Base-by-base conservation (phyloP, 2,329 filamentous ascomycete genomes). In the Alternaria solani region DNA sequence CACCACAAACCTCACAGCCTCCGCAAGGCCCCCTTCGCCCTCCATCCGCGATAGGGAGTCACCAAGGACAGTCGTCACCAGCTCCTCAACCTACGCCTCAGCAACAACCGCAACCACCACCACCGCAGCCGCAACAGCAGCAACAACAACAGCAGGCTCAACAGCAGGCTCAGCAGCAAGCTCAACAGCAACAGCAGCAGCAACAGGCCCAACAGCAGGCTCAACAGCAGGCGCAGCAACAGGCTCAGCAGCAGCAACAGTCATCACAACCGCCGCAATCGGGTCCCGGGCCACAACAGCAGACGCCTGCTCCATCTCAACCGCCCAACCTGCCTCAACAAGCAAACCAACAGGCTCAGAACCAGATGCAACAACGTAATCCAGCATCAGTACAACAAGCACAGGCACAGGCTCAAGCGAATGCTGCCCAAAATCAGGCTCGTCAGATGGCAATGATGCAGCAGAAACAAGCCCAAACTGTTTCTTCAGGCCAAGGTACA, bases 241-340 rank as follows among this genome's bases (percentile, higher is more conserved):
- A 66, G 30, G 28, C 28, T 30, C 78, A 74, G 57, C 79, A 79
- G 63, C 79, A 41, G 16, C 65, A 76, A 30, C 72, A 62, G 12
- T 51, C 52, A n/a, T 66, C 66, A 16, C 64, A 66, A 46, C 78
- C 76, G 55, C 79, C 74, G 53, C 61, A 78, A 75, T 58, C 81
- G 74, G 76, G 77, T 12, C 77, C 80, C 25, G 78, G 79, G 57
- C 78, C 81, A 55, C 79, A 81, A 64, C 80, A 81, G 55, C 81
- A 81, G 63, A 81, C 82, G 68, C 80, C 70, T 12, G 71, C 69
- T 18, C 71, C 66, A 2, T 61, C 81, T 20, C 82, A 68, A 51
- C 69, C 71, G 34, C 74, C 75, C n/a, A 73, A 61, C 28, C 57
- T 73, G 30, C 70, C 70, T 7, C 71, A 74, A 54, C 74, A 75